These are phyloP conservation scores for Phylloporus scabripes DNA, from an alignment of 768 basidiomycete genomes.

Conservation along the genomic window DNA sequence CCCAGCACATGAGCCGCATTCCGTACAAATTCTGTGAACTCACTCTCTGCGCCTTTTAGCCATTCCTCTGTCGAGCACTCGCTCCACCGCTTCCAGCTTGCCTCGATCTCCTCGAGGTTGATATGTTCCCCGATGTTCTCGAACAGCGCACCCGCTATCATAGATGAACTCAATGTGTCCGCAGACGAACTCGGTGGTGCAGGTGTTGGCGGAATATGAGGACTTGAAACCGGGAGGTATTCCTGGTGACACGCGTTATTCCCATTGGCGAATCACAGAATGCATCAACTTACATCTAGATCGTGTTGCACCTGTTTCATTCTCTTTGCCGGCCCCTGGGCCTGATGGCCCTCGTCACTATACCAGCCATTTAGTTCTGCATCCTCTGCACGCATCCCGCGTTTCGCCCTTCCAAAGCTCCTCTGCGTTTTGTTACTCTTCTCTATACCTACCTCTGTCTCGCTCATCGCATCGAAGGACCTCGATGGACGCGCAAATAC, in stretches of 20 bases:
- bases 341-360: background rate
- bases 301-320: conserved; percentile 10
- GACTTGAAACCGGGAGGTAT: conserved; percentile 21
- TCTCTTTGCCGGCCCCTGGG: conserved; percentile 14
- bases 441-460: conserved; percentile 7
- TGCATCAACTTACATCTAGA: conserved; percentile 14
- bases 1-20: background rate
- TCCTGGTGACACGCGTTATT: conserved; percentile 9
- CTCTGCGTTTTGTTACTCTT: conserved; percentile 1
- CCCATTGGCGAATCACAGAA: background rate
- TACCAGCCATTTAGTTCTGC: conserved; percentile 6
- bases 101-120: conserved; percentile 18
- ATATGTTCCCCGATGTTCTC: conserved; percentile 17
- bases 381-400: conserved; percentile 10
- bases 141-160: conserved; percentile 15
- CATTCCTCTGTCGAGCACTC: conserved; percentile 28
- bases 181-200: background rate
- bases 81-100: conserved; percentile 24
- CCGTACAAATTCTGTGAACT: background rate
- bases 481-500: conserved; percentile 7
- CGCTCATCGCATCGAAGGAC: conserved; percentile 7
- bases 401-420: conserved; percentile 11
- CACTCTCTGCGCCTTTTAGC: conserved; percentile 29
- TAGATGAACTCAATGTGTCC: conserved; percentile 1
- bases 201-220: conserved; percentile 17